These are phyloP conservation scores for Wickerhamomyces silvicola DNA, from an alignment of 805 yeast species.

Conservation along the genomic window DNA sequence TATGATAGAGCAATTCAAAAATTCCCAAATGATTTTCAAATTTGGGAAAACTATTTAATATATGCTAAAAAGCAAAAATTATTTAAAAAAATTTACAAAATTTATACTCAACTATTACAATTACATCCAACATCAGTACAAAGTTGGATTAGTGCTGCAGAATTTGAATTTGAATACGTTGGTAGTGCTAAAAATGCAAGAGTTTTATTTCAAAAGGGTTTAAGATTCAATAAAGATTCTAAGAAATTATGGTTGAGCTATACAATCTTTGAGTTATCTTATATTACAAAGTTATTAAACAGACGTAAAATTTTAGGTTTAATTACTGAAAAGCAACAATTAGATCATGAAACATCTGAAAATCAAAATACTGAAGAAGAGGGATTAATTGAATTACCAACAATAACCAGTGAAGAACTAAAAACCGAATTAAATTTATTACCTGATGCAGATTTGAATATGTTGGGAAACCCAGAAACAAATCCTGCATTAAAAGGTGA, in stretches of 20 bases:
- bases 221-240: slow-evolving; percentile 76
- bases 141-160: slow-evolving; percentile 93
- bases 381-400: slow-evolving; percentile 38
- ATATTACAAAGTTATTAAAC: slow-evolving; percentile 74
- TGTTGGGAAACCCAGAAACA: slow-evolving; percentile 80
- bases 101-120: slow-evolving; percentile 71
- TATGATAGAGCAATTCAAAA: slow-evolving; percentile 77
- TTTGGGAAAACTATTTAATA: slow-evolving; percentile 75
- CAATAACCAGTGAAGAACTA: slow-evolving; percentile 43
- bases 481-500: slow-evolving; percentile 76
- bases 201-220: slow-evolving; percentile 73
- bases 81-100: slow-evolving; percentile 64
- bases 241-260: slow-evolving; percentile 76
- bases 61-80: slow-evolving; percentile 64
- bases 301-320: slow-evolving; percentile 80
- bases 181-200: slow-evolving; percentile 88
- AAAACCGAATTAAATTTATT: slow-evolving; percentile 60
- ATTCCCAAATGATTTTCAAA: slow-evolving; percentile 66
- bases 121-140: slow-evolving; percentile 87
- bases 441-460: slow-evolving; percentile 82
- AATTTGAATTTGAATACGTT: slow-evolving; percentile 84
- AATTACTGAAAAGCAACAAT: slow-evolving; percentile 66
- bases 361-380: slow-evolving; percentile 25
- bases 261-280: slow-evolving; percentile 80
- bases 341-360: slow-evolving; percentile 34